Evolutionary conservation across 2,329 filamentous ascomycete species (phyloP), one percentile per base, ranked within the genome.

Genomic region (Aspergillus fumigatiaffinis): DNA sequence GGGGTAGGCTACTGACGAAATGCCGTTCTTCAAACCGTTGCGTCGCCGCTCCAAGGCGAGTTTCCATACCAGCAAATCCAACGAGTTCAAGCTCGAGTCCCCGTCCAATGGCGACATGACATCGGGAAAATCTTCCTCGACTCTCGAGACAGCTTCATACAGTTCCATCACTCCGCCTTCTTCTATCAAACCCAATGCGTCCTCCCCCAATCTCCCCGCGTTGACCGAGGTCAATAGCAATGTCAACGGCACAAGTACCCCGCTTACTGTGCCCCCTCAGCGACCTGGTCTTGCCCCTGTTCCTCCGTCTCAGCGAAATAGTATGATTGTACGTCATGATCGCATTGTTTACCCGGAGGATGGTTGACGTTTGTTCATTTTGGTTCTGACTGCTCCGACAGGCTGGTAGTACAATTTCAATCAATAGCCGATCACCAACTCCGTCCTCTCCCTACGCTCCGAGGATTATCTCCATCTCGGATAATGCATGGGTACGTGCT

Each of bases 371-470:
- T 14, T 51, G 41, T 23, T 26, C 54, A 21, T 28, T 17, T 25
- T 47, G 14, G 21, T 42, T 7, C 52, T 58, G 46, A 53, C 56
- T 51, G 44, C 50, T 21, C 44, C n/a, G 53, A 54, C 55, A 79
- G 77, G 70, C 71, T 41, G 68, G 69, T 54, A 73, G 67, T 54
- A 60, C 65, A 4, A 67, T 68, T 5, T 71, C 71, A 1, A 63
- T 71, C 49, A 75, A 72, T 66, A 67, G 69, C 47, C 84, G 82
- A 68, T 80, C 76, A 55, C 82, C 78, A 61, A 76, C 84, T 60
- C 84, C 88, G 7, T 83, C 87, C 20, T 96, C 92, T 54, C 86
- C 88, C 47, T 93, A 90, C 75, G 89, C 91, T 29, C 92, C 93
- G 25, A 85, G 86, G 65, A 84, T 97, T 42, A 78, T 87, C 47